These are phyloP conservation scores for Chrysanthemum lavandulifolium DNA, from an alignment of 129 eudicot genomes.

Conservation along the genomic window DNA sequence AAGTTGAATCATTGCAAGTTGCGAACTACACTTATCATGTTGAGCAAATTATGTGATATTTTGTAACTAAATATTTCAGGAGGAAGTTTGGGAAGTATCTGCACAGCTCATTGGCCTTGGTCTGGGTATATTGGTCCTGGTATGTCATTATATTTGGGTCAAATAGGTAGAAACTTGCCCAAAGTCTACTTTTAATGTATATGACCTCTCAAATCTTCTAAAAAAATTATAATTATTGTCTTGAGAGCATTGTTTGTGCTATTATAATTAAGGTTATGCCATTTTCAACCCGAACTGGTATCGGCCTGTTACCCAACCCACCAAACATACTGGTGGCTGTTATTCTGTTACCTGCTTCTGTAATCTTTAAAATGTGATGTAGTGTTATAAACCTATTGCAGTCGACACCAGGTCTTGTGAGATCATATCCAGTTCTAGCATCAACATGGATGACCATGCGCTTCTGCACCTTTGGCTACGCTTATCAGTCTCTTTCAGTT, in stretches of 20 bases:
- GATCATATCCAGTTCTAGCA: constrained; percentile 60
- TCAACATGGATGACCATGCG: constrained; percentile 74
- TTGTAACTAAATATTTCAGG: constrained; percentile 44
- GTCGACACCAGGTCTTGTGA: constrained; percentile 80
- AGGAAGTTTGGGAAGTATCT: constrained; percentile 99
- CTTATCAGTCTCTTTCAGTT: constrained; percentile 85
- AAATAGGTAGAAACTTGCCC: not conserved
- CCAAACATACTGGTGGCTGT: not conserved
- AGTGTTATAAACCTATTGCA: constrained; percentile 29
- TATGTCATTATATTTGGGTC: constrained; percentile 21
- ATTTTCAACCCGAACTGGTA: not conserved
- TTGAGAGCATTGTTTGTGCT: not conserved
- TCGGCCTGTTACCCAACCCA: not conserved
- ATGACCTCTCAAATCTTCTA: not conserved
- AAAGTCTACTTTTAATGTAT: constrained; percentile 8
- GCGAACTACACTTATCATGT: not conserved
- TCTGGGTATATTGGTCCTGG: constrained; percentile 81
- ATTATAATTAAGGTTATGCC: not conserved
- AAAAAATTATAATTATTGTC: too few species aligned
- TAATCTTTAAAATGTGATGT: constrained; percentile 2
- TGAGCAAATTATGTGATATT: constrained; percentile 12
- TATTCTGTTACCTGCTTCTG: not conserved
- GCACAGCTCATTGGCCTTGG: constrained; percentile 97
- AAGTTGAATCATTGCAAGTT: not conserved
- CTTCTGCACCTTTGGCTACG: constrained; percentile 96